Conservation (phyloP, 78 protist species). For the Speleostelium caveatum region DNA sequence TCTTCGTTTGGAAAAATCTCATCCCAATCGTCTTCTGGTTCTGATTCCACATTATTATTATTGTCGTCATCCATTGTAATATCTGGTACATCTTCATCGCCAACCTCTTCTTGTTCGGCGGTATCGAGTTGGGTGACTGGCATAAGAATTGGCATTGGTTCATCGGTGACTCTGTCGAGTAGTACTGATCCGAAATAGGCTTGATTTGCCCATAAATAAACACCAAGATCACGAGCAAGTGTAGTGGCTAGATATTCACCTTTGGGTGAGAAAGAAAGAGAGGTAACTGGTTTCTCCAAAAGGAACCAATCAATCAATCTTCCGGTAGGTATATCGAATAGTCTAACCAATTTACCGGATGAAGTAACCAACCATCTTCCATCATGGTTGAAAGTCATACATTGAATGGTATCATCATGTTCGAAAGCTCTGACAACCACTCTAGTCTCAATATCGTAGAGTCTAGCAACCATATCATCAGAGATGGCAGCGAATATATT, state of each 20-base stretch:
- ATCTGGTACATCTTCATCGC: slow-evolving; percentile 12
- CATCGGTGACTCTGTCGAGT: neutral
- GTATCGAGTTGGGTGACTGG: slow-evolving; percentile 4
- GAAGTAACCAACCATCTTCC: slow-evolving; percentile 63
- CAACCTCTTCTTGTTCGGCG: slow-evolving; percentile 10
- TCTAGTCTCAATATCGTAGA: slow-evolving; percentile 55
- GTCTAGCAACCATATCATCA: slow-evolving; percentile 61
- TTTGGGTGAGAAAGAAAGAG: slow-evolving; percentile 49
- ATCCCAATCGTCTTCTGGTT: slow-evolving; percentile 2
- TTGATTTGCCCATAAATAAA: slow-evolving; percentile 82
- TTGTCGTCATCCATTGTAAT: slow-evolving; percentile 10
- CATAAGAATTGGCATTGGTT: neutral
- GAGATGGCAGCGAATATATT: slow-evolving; percentile 61
- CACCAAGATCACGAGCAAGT: slow-evolving; percentile 32
- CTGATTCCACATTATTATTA: neutral
- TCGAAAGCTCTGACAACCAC: slow-evolving; percentile 49
- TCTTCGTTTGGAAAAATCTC: neutral
- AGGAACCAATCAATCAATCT: slow-evolving; percentile 82
- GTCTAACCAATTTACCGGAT: slow-evolving; percentile 37
- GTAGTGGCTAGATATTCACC: slow-evolving; percentile 79
- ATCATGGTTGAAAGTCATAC: slow-evolving; percentile 40
- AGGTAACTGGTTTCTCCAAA: slow-evolving; percentile 35
- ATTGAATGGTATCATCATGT: slow-evolving; percentile 37
- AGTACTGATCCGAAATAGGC: slow-evolving; percentile 56
- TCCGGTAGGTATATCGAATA: slow-evolving; percentile 79